These are phyloP conservation scores for Alternaria arbusti DNA, from an alignment of 2,329 filamentous ascomycete genomes.

Conservation along the genomic window DNA sequence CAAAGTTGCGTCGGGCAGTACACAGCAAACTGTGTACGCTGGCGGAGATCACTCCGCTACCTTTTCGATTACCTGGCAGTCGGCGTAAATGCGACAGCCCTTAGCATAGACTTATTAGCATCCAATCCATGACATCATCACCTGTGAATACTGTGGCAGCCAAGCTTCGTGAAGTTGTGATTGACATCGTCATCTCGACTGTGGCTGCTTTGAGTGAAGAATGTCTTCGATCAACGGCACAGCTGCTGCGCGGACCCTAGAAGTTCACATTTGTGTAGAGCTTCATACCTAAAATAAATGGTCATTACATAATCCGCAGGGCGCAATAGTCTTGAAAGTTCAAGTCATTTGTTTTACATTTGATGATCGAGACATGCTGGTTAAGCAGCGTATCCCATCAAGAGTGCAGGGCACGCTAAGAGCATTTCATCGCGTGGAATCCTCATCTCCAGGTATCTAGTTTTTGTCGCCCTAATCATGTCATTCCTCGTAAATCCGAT, in stretches of 20 bases:
- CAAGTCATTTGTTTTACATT: neutral
- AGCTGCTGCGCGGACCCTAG: neutral
- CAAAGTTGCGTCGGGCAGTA: constrained; percentile 50
- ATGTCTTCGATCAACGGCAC: neutral
- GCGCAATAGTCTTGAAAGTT: neutral
- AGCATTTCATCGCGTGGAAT: neutral
- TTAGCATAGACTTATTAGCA: neutral
- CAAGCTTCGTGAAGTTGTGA: neutral
- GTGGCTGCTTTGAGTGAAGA: neutral
- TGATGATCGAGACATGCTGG: neutral
- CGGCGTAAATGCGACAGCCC: neutral
- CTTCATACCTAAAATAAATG: neutral
- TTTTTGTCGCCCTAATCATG: neutral
- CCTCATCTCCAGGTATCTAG: neutral
- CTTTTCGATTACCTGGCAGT: constrained; percentile 50
- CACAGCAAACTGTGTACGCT: constrained; percentile 54
- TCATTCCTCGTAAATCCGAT: constrained; percentile 10
- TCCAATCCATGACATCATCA: neutral
- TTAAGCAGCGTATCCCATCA: neutral
- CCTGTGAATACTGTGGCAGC: neutral
- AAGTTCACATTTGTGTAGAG: neutral
- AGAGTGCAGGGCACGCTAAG: neutral
- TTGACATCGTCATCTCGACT: neutral
- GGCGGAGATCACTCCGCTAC: constrained; percentile 39
- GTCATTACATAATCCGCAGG: neutral